phyloP scores from a whole-genome alignment of 148 eudicot genomes.

The Cornus florida region DNA sequence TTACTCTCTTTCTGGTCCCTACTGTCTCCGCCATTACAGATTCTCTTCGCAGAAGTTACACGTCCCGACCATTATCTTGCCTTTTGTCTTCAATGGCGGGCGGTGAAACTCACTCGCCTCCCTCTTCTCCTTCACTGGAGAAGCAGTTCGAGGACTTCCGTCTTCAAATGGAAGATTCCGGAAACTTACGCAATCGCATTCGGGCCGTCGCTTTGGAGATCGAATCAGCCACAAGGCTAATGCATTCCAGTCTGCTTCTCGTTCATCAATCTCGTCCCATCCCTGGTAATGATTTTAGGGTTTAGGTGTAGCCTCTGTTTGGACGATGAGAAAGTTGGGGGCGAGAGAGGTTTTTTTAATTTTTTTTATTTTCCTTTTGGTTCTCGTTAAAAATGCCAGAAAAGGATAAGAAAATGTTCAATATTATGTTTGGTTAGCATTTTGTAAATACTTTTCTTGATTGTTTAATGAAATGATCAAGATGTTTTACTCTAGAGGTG shows the following conservation, averaged over 20 bases:
- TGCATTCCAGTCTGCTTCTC: conserved; percentile 73
- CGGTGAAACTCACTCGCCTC: conserved; percentile 25
- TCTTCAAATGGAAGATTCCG: conserved; percentile 60
- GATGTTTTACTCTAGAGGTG: too few relatives aligned
- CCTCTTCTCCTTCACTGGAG: conserved; percentile 43
- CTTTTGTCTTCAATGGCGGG: conserved; percentile 45
- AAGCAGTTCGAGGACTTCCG: conserved; percentile 74
- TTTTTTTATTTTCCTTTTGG: too few relatives aligned
- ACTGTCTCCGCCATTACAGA: not conserved
- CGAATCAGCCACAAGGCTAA: conserved; percentile 62
- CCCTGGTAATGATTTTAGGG: conserved; percentile 40
- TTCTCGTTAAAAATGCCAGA: not conserved
- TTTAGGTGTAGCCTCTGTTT: not conserved
- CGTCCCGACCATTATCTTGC: conserved; percentile 16
- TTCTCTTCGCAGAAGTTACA: not conserved
- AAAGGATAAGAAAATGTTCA: not conserved
- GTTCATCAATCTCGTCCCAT: conserved; percentile 88
- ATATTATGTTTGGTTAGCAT: not conserved
- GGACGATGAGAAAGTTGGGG: not conserved
- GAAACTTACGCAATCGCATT: conserved; percentile 62
- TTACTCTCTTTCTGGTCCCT: not conserved
- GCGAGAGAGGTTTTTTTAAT: not conserved
- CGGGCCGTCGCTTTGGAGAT: conserved; percentile 60
- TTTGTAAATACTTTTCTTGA: not conserved
- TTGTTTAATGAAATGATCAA: too few relatives aligned